Conservation (phyloP, 1,284 basidiomycete genomes). For the Marasmius sp. region DNA sequence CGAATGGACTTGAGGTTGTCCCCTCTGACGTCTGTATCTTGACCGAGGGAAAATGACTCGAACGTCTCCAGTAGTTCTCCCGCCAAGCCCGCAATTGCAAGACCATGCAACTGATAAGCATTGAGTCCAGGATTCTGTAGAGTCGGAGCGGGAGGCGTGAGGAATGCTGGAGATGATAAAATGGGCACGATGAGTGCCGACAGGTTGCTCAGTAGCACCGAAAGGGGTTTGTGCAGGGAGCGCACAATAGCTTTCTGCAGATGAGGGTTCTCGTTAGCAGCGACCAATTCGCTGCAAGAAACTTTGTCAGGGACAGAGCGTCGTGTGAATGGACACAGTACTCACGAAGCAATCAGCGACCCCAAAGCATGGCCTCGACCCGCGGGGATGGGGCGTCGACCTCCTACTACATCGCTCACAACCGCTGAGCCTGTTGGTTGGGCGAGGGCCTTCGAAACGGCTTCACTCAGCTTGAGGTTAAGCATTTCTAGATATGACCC, state of each 20-base stretch:
- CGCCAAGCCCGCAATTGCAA: conserved; percentile 65
- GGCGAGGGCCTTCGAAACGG: conserved; percentile 71
- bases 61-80: conserved; percentile 71
- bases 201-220: conserved; percentile 68
- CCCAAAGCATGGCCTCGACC: conserved; percentile 70
- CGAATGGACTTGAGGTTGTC: conserved; percentile 66
- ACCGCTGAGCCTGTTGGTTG: conserved; percentile 56
- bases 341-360: conserved; percentile 66
- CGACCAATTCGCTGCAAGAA: conserved; percentile 63
- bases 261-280: conserved; percentile 59
- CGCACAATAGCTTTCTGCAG: conserved; percentile 70
- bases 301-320: conserved; percentile 13
- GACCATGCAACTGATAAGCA: conserved; percentile 68
- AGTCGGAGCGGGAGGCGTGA: conserved; percentile 48
- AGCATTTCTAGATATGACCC: conserved; percentile 77
- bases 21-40: conserved; percentile 57
- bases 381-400: conserved; percentile 66
- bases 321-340: conserved; percentile 19
- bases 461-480: conserved; percentile 74
- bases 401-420: conserved; percentile 52
- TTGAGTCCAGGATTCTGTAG: conserved; percentile 53
- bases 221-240: conserved; percentile 71
- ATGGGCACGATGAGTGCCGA: conserved; percentile 66
- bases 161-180: conserved; percentile 63
- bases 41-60: conserved; percentile 60